Percentiles rank a stretch among this genome's conserved stretches.
Conservation (phyloP, 1,139 yeast species). For the Pichia sorboxylosa region DNA sequence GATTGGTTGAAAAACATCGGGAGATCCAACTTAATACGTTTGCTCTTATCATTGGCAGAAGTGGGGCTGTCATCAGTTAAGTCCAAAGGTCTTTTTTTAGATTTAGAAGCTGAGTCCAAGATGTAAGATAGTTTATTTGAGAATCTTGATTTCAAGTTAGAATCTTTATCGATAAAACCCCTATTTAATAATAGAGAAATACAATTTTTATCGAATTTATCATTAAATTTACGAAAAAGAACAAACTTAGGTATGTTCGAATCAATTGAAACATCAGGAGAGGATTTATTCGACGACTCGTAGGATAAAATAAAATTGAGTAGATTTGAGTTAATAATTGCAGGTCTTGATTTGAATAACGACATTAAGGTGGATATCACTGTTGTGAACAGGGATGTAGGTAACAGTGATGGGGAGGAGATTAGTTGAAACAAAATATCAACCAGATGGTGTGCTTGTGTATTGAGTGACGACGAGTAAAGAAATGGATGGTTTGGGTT, state of each 20-base stretch:
- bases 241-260: slow-evolving; percentile 26
- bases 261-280: slow-evolving; percentile 22
- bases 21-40: slow-evolving; percentile 14
- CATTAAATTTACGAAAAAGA: slow-evolving; percentile 35
- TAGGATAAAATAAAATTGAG: slow-evolving; percentile 27
- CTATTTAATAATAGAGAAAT: slow-evolving; percentile 25
- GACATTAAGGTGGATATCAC: slow-evolving; percentile 41
- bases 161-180: slow-evolving; percentile 32
- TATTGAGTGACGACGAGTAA: slow-evolving; percentile 42
- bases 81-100: slow-evolving; percentile 20
- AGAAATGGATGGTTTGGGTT: slow-evolving; percentile 60
- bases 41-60: slow-evolving; percentile 16
- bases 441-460: slow-evolving; percentile 60
- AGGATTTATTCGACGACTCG: slow-evolving; percentile 22
- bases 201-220: slow-evolving; percentile 27
- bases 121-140: slow-evolving; percentile 22
- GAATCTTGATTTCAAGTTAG: slow-evolving; percentile 20
- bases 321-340: slow-evolving; percentile 33
- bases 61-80: slow-evolving; percentile 15
- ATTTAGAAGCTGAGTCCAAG: slow-evolving; percentile 18
- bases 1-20: slow-evolving; percentile 25
- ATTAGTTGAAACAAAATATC: slow-evolving; percentile 52
- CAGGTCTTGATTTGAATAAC: slow-evolving; percentile 47
- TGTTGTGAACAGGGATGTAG: slow-evolving; percentile 46
- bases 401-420: slow-evolving; percentile 40